These are phyloP conservation scores for Eustoma russellianum DNA, from an alignment of 257 asterid species.

Conservation along the genomic window DNA sequence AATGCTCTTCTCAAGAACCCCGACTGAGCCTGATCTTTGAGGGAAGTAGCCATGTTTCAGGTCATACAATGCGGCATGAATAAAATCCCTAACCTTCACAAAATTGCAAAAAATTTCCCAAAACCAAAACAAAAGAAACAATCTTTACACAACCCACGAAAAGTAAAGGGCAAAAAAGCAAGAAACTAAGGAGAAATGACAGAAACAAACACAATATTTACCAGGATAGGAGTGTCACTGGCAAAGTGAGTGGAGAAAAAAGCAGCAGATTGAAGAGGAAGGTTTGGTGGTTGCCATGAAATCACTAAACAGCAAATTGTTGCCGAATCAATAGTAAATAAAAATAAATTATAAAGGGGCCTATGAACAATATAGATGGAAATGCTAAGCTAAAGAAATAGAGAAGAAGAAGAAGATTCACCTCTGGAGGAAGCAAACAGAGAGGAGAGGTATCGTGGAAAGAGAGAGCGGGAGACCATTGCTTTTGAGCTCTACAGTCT, in stretches of 20 bases:
- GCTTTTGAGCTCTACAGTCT: neutral
- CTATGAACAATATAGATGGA: neutral
- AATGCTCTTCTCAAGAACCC: conserved; percentile 78
- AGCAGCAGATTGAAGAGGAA: conserved; percentile 23
- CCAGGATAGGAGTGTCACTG: conserved; percentile 65
- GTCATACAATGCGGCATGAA: conserved; percentile 73
- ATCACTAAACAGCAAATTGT: conserved; percentile 28
- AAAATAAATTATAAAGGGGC: neutral
- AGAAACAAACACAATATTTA: conserved; percentile 18
- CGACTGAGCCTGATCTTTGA: conserved; percentile 81
- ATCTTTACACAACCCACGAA: neutral
- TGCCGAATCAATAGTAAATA: neutral
- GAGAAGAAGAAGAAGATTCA: conserved; percentile 5
- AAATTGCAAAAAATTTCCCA: neutral
- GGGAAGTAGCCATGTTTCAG: conserved; percentile 78
- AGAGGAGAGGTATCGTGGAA: conserved; percentile 34
- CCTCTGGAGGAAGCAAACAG: conserved; percentile 39
- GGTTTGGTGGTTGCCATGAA: conserved; percentile 17
- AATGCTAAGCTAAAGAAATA: neutral
- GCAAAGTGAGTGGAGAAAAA: conserved; percentile 56
- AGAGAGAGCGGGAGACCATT: conserved; percentile 57
- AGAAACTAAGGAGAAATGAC: neutral
- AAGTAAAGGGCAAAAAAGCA: neutral
- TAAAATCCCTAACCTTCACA: conserved; percentile 77
- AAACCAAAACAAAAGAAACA: neutral